Conservation (phyloP, 371 early-diverging fungal species). For the Nematocida sp. region DNA sequence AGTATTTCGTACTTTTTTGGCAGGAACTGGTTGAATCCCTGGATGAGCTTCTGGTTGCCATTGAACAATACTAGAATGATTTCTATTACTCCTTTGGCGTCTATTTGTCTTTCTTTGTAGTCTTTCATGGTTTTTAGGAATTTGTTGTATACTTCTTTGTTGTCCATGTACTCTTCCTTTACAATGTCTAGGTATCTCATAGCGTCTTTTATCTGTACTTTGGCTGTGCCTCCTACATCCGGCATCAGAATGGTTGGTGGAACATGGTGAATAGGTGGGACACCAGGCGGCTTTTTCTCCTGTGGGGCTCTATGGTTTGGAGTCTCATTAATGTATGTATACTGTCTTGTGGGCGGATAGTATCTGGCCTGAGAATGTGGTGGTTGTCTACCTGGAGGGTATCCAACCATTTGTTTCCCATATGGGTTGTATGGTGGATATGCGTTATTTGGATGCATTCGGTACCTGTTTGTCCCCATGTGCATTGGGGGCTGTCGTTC, state of each 20-base stretch:
- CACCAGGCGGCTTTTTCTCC: constrained; percentile 6
- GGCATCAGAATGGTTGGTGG: constrained; percentile 46
- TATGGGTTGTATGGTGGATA: constrained; percentile 28
- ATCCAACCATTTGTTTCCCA: constrained; percentile 20
- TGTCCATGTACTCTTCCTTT: constrained; percentile 78
- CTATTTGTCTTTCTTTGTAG: constrained; percentile 88
- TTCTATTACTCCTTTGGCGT: constrained; percentile 92
- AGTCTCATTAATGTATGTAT: constrained; percentile 38
- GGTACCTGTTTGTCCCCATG: constrained; percentile 1
- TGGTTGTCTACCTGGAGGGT: constrained; percentile 43
- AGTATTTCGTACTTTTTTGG: constrained; percentile 83
- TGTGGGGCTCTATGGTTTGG: background rate
- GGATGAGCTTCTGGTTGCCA: constrained; percentile 79
- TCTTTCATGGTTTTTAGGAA: constrained; percentile 99
- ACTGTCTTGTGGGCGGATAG: constrained; percentile 38
- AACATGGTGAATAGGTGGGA: background rate
- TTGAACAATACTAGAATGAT: constrained; percentile 84
- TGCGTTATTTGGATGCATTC: background rate
- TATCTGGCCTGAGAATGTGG: constrained; percentile 46
- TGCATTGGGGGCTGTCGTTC: background rate
- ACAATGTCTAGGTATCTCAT: constrained; percentile 90
- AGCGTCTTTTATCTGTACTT: constrained; percentile 71
- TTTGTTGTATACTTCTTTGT: constrained; percentile 85
- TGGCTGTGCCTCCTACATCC: constrained; percentile 46
- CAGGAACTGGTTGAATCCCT: constrained; percentile 94